Evolutionary conservation across 2,329 filamentous ascomycete species (phyloP), one percentile per base, ranked within the genome.

Genomic region (Clarireedia hainanense): DNA sequence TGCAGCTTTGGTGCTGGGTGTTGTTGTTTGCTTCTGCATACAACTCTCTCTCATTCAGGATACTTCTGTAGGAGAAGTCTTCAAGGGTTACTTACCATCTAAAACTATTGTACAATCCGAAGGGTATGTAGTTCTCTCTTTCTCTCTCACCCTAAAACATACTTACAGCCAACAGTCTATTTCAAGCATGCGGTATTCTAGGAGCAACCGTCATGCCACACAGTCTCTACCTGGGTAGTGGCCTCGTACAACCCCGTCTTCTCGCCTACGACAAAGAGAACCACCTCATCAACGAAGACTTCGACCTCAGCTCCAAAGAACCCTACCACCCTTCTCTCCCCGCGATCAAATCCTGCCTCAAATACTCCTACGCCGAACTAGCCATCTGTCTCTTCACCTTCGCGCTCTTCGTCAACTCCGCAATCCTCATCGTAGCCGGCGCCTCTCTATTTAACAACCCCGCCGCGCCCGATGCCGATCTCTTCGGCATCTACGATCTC

Each of bases 401-500:
- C 68, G 89, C 89, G 0, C 78, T 94, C 3, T 94, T 94, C 65
- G 86, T 92, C 65, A 94, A 94, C 73, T 88, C 83, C 53, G 80
- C 88, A 37, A 92, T 94, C 64, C 77, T 94, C 14, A 90, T 94
- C 63, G 85, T 91, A 12, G 85, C 91, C 0, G 91, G 90, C 24
- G 83, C 88, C 0, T 85, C 87, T 0, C 78, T 95, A 0, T 91
- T 86, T 67, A 71, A 78, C 3, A 80, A 56, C n/a, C 52, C 46
- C 17, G 49, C 80, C 2, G 86, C 87, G 1, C 73, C 77, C 6
- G 75, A 82, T 46, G 89, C 88, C 1, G 86, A 94, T 66, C 85
- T 96, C 42, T 96, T 95, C 66, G 84, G 83, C 37, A 95, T 96
- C 63, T 85, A 96, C 71, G 71, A 77, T 39, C 75, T 96, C 12